A percentile compares a stretch with the other conserved stretches of the same genome.
Conservation (phyloP, 306 rosid species). For the Cucumis sativus region DNA sequence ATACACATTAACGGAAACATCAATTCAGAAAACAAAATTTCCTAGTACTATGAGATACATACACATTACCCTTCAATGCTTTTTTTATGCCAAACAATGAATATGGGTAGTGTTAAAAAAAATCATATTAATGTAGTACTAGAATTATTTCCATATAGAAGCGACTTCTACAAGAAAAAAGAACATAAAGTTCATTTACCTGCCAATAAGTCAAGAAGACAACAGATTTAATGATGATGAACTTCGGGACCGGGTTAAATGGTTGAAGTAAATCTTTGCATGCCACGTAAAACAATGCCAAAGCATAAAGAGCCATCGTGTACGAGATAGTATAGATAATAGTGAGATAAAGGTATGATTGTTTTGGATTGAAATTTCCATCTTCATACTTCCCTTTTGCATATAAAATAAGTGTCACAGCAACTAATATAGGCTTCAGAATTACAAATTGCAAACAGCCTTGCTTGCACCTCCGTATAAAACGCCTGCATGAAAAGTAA, state of each 20-base stretch:
- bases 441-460: conserved; percentile 96
- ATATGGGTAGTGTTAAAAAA: too few species aligned
- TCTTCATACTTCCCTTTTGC: conserved; percentile 81
- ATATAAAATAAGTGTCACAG: conserved; percentile 69
- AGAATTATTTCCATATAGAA: not conserved
- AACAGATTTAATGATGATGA: conserved; percentile 81
- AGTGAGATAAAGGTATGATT: conserved; percentile 86
- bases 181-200: conserved; percentile 24
- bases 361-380: conserved; percentile 80
- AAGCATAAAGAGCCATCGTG: conserved; percentile 81
- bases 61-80: too few species aligned
- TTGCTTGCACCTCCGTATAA: conserved; percentile 97
- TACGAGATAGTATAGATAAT: conserved; percentile 81
- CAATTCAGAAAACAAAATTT: too few species aligned
- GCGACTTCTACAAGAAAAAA: not conserved
- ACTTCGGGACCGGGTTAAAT: conserved; percentile 94
- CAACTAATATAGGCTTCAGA: conserved; percentile 86
- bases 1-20: not conserved
- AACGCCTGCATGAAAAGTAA: conserved; percentile 54
- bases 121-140: too few species aligned
- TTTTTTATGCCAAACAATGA: too few species aligned
- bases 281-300: conserved; percentile 84
- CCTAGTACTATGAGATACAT: too few species aligned
- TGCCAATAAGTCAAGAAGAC: conserved; percentile 99
- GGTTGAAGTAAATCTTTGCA: conserved; percentile 98